Percentiles rank a stretch among this genome's conserved stretches.
Conservation (phyloP, 257 asterid genomes). For the Capsicum chinense region DNA sequence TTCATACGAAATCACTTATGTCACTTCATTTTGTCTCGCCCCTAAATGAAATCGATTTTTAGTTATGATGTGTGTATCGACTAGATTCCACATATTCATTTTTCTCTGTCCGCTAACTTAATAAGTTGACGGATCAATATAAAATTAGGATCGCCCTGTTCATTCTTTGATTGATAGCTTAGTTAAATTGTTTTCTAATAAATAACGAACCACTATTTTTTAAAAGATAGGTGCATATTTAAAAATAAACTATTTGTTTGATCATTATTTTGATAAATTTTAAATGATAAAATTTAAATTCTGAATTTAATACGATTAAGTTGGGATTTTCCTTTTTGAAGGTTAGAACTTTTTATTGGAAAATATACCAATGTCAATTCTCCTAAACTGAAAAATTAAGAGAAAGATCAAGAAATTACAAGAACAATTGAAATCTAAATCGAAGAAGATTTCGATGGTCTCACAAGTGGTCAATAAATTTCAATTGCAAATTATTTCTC, state of each 20-base stretch:
- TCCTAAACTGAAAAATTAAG: no score
- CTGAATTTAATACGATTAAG: background rate
- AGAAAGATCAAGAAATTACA: no score
- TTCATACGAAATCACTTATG: rapidly evolving
- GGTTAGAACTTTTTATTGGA: no score
- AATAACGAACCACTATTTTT: background rate
- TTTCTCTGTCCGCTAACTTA: background rate
- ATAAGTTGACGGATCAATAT: background rate
- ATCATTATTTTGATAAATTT: background rate
- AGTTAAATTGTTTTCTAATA: background rate
- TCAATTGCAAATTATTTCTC: no score
- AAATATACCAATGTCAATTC: no score
- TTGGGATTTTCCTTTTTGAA: no score
- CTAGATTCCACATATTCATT: background rate
- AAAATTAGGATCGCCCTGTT: background rate
- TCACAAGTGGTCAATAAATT: no score
- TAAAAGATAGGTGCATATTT: background rate
- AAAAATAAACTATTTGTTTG: background rate
- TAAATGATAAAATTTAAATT: background rate
- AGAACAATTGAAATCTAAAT: no score
- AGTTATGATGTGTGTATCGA: rapidly evolving
- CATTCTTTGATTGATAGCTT: background rate
- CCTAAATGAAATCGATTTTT: background rate
- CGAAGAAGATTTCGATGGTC: no score
- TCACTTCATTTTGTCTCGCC: background rate